A percentile compares a stretch with the other conserved stretches of the same genome.
Evolutionary conservation across 805 yeast species (phyloP).

Genomic region (Teunomyces gatunensis): DNA sequence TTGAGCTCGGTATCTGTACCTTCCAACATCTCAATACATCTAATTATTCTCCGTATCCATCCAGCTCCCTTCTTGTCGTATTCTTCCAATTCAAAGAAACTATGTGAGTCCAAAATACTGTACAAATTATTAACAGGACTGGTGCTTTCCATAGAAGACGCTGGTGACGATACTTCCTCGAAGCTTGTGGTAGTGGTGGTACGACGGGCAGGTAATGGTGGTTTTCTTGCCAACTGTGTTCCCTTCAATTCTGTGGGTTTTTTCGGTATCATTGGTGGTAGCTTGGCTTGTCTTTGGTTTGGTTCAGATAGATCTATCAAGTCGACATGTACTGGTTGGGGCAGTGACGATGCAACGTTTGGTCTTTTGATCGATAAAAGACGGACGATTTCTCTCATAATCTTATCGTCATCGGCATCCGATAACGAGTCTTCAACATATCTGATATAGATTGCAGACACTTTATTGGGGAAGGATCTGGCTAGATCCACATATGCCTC

Average conservation of each 20-base stretch:
- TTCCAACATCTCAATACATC: conserved; percentile 26
- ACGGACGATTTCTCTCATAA: conserved; percentile 29
- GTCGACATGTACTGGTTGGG: conserved; percentile 16
- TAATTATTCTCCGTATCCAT: conserved; percentile 35
- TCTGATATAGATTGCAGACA: conserved; percentile 76
- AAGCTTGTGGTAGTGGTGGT: not conserved
- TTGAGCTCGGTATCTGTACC: conserved; percentile 27
- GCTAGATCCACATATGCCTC: conserved; percentile 86
- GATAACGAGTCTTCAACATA: conserved; percentile 70
- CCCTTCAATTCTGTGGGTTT: conserved; percentile 46
- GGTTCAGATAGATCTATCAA: conserved; percentile 39
- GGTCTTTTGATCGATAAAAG: conserved; percentile 13
- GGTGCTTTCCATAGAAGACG: conserved; percentile 5
- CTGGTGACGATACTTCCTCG: conserved; percentile 11
- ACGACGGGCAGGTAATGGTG: conserved; percentile 30
- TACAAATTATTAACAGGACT: conserved; percentile 24
- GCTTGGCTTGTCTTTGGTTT: conserved; percentile 2
- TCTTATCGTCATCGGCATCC: conserved; percentile 42
- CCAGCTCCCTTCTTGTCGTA: conserved; percentile 36
- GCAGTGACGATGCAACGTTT: conserved; percentile 6
- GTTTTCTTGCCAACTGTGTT: conserved; percentile 21
- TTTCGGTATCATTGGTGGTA: conserved; percentile 41
- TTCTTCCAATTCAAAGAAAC: conserved; percentile 32
- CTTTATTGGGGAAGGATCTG: conserved; percentile 54
- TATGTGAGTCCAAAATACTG: conserved; percentile 21